Evolutionary conservation across 306 rosid genomes (phyloP), one percentile per base, ranked within the genome.

Genomic region (Cicer pinnatifidum): DNA sequence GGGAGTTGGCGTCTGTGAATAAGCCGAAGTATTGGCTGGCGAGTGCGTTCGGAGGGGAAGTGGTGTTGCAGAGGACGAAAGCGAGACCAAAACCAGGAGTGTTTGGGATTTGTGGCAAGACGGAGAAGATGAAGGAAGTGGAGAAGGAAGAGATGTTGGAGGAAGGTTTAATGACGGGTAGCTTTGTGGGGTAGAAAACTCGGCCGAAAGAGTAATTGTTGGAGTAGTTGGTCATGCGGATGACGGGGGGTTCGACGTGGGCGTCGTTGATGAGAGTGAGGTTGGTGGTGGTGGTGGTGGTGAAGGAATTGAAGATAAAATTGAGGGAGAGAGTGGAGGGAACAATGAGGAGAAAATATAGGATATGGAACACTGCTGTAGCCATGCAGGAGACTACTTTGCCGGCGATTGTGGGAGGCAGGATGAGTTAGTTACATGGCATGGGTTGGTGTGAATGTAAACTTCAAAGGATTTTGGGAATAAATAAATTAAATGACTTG

Each of bases 21-120:
- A 93, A 85, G 0, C 98, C 98, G 11, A 91, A 93, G 82, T 88
- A 91, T 72, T 93, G 98, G 73, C 96, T 78, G 8, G 97, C 89
- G 54, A 93, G 41, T 0, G 93, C 94, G 6, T 74, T 84, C 28
- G 92, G 91, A 47, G 91, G 97, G 8, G 90, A 83, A n/a, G 91
- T 88, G 17, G 82, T 73, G 80, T 88, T 83, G 45, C 92, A 81
- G 23, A 93, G 90, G 2, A 88, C 77, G 56, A 93, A 93, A 84
- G 94, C 86, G 71, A 93, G 86, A 10, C 97, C 98, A 66, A 91
- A 91, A 1, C 97, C 97, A 0, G 98, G 97, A 51, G 91, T 91
- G 0, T 91, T 69, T 1, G 87, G 50, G 63, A 82, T 85, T 6
- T 85, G 56, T 0, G 96, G 92, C 40, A 91, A 76, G 19, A 89